These are phyloP conservation scores for Hemisphaericaspora xylanilytica DNA, from an alignment of 1,139 yeast genomes.

Conservation along the genomic window DNA sequence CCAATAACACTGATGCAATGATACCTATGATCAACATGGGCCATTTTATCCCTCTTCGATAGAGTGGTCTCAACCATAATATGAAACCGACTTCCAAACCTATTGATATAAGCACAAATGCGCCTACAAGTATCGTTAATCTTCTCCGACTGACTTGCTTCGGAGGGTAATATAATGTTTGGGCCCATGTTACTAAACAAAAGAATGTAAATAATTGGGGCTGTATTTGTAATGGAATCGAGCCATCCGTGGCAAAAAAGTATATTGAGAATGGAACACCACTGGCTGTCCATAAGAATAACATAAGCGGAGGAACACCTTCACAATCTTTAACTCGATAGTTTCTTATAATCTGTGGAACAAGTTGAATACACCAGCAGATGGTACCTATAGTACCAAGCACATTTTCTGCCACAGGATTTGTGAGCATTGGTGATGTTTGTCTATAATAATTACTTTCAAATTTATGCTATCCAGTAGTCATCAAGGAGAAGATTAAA, in stretches of 20 bases:
- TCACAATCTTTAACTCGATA: constrained; percentile 73
- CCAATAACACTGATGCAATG: constrained; percentile 72
- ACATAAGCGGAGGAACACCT: constrained; percentile 82
- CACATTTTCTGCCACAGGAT: constrained; percentile 61
- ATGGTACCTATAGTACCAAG: constrained; percentile 89
- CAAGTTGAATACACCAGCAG: constrained; percentile 85
- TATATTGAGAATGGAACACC: constrained; percentile 84
- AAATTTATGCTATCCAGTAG: not conserved
- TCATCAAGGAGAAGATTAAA: too few relatives aligned
- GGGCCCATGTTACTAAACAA: constrained; percentile 67
- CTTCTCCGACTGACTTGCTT: constrained; percentile 35
- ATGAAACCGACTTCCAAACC: constrained; percentile 72
- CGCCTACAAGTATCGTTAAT: constrained; percentile 33
- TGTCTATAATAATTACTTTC: too few relatives aligned
- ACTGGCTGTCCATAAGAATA: constrained; percentile 79
- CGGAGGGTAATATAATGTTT: constrained; percentile 82
- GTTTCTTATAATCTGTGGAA: constrained; percentile 80
- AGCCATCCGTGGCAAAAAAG: constrained; percentile 68
- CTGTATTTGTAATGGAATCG: constrained; percentile 77
- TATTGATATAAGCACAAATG: constrained; percentile 45
- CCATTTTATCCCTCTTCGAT: constrained; percentile 64
- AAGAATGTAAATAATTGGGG: constrained; percentile 81
- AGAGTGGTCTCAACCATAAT: constrained; percentile 64
- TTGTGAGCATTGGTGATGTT: constrained; percentile 15
- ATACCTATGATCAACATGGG: constrained; percentile 79